These are phyloP conservation scores for Scutellaria barbata DNA, from an alignment of 257 asterid genomes.

Conservation along the genomic window DNA sequence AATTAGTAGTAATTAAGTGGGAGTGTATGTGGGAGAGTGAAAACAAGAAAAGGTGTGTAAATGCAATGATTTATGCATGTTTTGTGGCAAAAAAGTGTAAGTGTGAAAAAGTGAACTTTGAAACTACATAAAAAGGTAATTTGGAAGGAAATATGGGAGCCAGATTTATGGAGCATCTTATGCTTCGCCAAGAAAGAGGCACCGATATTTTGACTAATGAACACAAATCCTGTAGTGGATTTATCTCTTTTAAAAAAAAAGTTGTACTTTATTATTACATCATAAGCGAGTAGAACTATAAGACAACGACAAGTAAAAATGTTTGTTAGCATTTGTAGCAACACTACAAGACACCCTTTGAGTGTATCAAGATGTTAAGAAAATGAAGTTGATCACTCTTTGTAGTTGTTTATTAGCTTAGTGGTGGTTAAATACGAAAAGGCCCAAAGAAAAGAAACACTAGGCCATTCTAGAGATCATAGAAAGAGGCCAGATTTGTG, in stretches of 20 bases:
- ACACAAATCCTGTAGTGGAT: background rate
- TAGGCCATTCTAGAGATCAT: too few species aligned
- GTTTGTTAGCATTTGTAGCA: too few species aligned
- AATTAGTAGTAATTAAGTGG: background rate
- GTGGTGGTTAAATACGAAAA: too few species aligned
- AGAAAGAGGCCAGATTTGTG: too few species aligned
- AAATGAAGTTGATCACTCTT: too few species aligned
- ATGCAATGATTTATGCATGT: conserved; percentile 45
- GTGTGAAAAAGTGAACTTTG: conserved; percentile 44
- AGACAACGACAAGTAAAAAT: too few species aligned
- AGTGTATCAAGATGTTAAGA: too few species aligned
- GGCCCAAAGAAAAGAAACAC: too few species aligned
- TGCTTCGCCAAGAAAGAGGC: conserved; percentile 79
- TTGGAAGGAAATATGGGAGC: conserved; percentile 42
- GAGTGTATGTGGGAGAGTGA: conserved; percentile 26
- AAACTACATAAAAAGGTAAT: conserved; percentile 46
- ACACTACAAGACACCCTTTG: too few species aligned
- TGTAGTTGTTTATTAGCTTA: too few species aligned
- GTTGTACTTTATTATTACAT: background rate
- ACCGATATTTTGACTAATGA: conserved; percentile 67
- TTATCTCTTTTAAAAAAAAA: background rate
- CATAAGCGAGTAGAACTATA: background rate
- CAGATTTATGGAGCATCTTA: conserved; percentile 54
- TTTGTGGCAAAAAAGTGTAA: conserved; percentile 41
- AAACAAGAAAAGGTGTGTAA: conserved; percentile 36